Evolutionary conservation across 331 rosid species (phyloP).

Genomic region (Erythrophleum ivorense): DNA sequence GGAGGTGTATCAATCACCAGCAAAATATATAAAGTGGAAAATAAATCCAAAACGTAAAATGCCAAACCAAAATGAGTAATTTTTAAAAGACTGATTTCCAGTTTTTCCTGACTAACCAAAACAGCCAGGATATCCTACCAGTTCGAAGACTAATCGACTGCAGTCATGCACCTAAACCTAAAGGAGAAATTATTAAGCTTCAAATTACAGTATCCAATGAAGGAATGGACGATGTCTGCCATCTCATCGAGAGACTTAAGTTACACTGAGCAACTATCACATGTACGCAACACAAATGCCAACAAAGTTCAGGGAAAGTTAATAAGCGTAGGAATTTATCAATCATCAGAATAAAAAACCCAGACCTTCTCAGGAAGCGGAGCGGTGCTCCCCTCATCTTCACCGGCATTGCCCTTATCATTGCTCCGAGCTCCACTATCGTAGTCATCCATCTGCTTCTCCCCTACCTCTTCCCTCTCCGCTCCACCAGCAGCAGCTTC

Average conservation of each 20-base stretch:
- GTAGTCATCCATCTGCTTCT: slow-evolving; percentile 70
- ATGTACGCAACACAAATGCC: background rate
- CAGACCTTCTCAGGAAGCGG: slow-evolving; percentile 85
- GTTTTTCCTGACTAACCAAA: slow-evolving; percentile 1
- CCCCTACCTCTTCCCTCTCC: slow-evolving; percentile 60
- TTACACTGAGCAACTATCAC: background rate
- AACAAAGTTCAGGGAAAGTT: background rate
- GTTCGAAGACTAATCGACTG: slow-evolving; percentile 12
- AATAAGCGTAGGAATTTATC: background rate
- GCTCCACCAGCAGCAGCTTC: slow-evolving; percentile 47
- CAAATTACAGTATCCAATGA: background rate
- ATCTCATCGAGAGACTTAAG: background rate
- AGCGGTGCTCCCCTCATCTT: slow-evolving; percentile 70
- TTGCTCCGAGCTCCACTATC: slow-evolving; percentile 68
- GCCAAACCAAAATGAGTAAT: background rate
- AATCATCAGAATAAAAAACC: background rate
- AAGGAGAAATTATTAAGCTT: background rate
- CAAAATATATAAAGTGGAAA: background rate
- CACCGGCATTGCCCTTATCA: slow-evolving; percentile 71
- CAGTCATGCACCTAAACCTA: slow-evolving; percentile 6
- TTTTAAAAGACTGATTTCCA: background rate
- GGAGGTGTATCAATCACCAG: background rate
- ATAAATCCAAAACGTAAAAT: background rate
- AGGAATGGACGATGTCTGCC: background rate
- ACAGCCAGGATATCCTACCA: background rate